Base-by-base conservation (phyloP, 2,329 filamentous ascomycete species). In the Fusarium nodosum region DNA sequence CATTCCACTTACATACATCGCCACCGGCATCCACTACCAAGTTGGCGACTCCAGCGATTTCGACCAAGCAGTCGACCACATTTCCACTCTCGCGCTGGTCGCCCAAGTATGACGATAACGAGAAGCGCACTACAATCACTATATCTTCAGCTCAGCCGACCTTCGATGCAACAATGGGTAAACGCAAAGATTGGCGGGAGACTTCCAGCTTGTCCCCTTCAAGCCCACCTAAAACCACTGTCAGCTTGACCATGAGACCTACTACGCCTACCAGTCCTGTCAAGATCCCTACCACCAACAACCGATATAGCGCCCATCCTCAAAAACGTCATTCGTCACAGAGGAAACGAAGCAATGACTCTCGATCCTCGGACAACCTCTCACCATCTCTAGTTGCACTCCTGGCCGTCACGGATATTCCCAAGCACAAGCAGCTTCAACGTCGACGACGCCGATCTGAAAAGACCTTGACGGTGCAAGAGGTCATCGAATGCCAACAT, bases 371-470 rank as follows among this genome's bases (percentile, higher is more conserved):
- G 8, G 86, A 88, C 60, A 79, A 82, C 18, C 81, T 90, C 24
- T 85, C 88, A 7, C 83, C 88, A 0, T 88, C 87, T 0, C 83
- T 90, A 30, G 87, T 87, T 8, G 87, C 87, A 15, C 79, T 91
- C 30, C 80, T 91, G 34, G 88, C 88, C 33, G 81, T 88, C 55
- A 91, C 88, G 31, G 85, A 83, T 65, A 91, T 91, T 51, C 88
- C 87, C 4, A 82, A 69, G 77, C 84, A 51, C 78, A 82, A 69
- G 28, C 83, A 79, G 56, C 76, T 78, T 30, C 76, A 79, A 48
- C 78, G 79, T 36, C 80, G 73, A 38, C 73, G 75, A 28, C 76
- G 73, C 38, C 64, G 69, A 42, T 60, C 66, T 13, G 73, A 75
- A 20, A 75, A 74, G 58, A 56, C 62, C 30, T 56, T 89, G 79